phyloP scores from a whole-genome alignment of 2,329 filamentous ascomycete genomes.

The Aureobasidium mangrovei region DNA sequence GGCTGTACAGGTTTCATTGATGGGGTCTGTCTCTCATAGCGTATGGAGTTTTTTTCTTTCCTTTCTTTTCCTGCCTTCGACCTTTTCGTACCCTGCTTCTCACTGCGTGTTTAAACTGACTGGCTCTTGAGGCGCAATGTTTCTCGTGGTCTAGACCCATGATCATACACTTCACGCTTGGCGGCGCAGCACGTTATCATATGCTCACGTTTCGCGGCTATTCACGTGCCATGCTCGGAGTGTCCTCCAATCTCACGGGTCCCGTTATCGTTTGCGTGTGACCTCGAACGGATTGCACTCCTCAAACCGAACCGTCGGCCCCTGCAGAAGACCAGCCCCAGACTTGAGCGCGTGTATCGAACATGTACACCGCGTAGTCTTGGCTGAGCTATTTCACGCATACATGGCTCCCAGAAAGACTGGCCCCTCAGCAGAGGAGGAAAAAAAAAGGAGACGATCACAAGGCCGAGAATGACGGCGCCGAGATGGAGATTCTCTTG shows the following conservation, averaged over 20 bases:
- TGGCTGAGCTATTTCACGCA: neutral
- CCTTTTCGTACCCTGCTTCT: no score
- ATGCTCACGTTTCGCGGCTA: neutral
- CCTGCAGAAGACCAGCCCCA: slow-evolving; percentile 2
- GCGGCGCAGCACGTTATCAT: neutral
- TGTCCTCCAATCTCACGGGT: neutral
- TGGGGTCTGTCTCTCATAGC: neutral
- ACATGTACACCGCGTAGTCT: neutral
- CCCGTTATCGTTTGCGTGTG: neutral
- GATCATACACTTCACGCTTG: neutral
- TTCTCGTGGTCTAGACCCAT: neutral
- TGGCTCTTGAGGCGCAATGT: no score
- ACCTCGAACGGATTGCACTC: neutral
- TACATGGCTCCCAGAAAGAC: neutral
- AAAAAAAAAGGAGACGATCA: neutral
- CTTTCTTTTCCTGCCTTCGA: neutral
- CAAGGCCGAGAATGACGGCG: neutral
- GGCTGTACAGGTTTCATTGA: neutral
- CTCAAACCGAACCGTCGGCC: neutral
- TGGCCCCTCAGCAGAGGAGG: neutral
- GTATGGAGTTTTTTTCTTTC: neutral
- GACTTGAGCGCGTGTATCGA: neutral
- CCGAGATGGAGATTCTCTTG: neutral
- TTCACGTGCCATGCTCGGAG: neutral
- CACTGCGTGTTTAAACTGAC: no score